Evolutionary conservation across 305 asterid species (phyloP).

Genomic region (Solanum hybrid): DNA sequence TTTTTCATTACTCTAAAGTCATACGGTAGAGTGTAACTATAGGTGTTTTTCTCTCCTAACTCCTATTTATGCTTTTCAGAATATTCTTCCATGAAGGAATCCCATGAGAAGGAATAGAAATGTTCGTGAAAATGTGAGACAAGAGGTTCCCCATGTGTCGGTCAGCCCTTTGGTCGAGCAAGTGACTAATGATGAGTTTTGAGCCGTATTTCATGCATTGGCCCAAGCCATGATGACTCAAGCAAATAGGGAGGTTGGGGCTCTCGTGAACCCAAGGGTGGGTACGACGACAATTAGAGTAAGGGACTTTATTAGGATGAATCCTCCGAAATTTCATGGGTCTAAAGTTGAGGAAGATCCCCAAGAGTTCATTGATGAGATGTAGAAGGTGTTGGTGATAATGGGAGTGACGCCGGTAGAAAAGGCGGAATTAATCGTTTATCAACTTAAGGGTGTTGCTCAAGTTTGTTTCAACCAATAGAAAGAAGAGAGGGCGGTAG

Average conservation of each 20-base stretch:
- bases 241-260: neutral
- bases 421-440: neutral
- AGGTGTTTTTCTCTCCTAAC: neutral
- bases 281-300: neutral
- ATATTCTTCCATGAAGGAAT: neutral
- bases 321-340: neutral
- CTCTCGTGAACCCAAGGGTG: neutral
- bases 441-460: neutral
- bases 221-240: neutral
- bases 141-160: neutral
- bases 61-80: neutral
- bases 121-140: neutral
- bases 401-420: neutral
- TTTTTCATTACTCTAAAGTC: neutral
- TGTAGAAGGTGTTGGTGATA: neutral
- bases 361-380: neutral
- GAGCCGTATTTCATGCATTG: neutral
- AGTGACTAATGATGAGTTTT: neutral
- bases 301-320: neutral
- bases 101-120: neutral
- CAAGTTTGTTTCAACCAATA: neutral
- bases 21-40: neutral
- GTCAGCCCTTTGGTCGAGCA: neutral
- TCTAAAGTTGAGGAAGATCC: neutral
- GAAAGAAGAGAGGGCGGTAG: neutral